phyloP scores from a whole-genome alignment of 768 basidiomycete genomes.

The Hysterangium stoloniferum region DNA sequence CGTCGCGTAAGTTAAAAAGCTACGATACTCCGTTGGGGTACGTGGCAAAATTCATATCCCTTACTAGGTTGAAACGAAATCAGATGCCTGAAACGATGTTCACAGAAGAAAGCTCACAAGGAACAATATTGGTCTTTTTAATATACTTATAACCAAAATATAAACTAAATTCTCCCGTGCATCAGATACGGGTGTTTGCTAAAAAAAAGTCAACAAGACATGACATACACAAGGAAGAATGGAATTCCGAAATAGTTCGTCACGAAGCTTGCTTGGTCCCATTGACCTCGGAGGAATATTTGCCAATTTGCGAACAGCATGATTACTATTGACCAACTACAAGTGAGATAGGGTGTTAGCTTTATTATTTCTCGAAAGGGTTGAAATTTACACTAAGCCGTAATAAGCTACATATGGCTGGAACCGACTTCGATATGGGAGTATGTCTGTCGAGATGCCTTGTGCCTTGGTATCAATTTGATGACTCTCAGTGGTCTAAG shows the following conservation, averaged over 20 bases:
- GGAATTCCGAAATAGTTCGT: conserved; percentile 18
- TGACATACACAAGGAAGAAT: conserved; percentile 8
- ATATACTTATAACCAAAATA: conserved; percentile 5
- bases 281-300: conserved; percentile 16
- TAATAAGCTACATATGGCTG: conserved; percentile 38
- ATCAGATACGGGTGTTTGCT: background rate
- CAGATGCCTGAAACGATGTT: background rate
- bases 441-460: conserved; percentile 36
- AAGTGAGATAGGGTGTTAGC: background rate
- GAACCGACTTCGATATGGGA: conserved; percentile 38
- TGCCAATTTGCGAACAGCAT: conserved; percentile 17
- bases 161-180: background rate
- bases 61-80: background rate
- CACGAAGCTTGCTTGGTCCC: conserved; percentile 15
- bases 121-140: background rate
- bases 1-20: no score
- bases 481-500: background rate
- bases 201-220: background rate
- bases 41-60: background rate
- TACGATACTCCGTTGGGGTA: no score
- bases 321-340: conserved; percentile 13
- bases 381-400: conserved; percentile 13
- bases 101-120: background rate
- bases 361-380: background rate
- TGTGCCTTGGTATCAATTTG: conserved; percentile 39